phyloP scores from a whole-genome alignment of 495 filamentous ascomycete species.

The Daldinia grandis region DNA sequence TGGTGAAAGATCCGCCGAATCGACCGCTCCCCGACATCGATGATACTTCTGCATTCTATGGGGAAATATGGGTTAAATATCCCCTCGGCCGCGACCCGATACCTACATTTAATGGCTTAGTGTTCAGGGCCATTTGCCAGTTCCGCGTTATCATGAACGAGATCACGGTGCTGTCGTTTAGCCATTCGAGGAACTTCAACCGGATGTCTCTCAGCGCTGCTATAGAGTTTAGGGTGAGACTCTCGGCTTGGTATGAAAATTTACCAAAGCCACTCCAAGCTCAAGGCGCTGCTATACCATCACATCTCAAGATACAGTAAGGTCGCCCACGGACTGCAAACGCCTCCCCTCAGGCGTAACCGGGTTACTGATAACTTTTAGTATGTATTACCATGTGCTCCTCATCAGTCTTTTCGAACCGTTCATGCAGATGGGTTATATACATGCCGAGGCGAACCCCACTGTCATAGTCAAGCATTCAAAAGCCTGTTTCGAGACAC shows the following conservation, averaged over 20 bases:
- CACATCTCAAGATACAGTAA: conserved; percentile 47
- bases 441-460: conserved; percentile 25
- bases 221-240: conserved; percentile 40
- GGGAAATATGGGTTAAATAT: conserved; percentile 50
- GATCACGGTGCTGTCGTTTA: conserved; percentile 28
- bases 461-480: conserved; percentile 36
- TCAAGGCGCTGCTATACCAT: conserved; percentile 44
- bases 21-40: conserved; percentile 43
- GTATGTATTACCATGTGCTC: conserved; percentile 32
- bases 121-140: conserved; percentile 47
- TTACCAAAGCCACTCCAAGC: conserved; percentile 49
- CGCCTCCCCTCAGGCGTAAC: background rate
- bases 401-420: conserved; percentile 36
- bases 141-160: conserved; percentile 49
- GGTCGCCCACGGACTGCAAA: background rate
- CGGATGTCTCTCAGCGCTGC: conserved; percentile 36
- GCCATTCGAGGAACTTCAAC: conserved; percentile 4
- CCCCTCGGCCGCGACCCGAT: conserved; percentile 37
- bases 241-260: conserved; percentile 38
- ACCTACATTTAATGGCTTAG: conserved; percentile 39
- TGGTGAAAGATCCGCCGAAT: conserved; percentile 42
- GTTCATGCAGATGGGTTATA: conserved; percentile 24
- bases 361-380: conserved; percentile 2
- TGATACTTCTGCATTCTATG: conserved; percentile 42
- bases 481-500: conserved; percentile 41